Base-by-base conservation (phyloP, 805 yeast genomes). In the Maudiozyma pseudohumilis region DNA sequence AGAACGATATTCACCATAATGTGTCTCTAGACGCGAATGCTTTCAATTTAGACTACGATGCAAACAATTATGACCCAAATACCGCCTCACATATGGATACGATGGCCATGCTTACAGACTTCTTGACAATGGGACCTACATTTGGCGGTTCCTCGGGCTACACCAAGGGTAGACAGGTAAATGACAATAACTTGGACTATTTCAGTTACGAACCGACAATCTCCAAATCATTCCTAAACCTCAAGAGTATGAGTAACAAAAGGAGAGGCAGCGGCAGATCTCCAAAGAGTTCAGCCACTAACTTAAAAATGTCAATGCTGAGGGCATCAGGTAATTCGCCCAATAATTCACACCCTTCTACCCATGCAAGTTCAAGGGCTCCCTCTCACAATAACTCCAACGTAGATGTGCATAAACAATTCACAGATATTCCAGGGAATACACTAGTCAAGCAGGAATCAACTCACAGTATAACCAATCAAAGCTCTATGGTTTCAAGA, bases 81-180 rank as follows among this genome's bases (percentile, higher is more conserved):
- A 12, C 5, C 24, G 16, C 20, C 24, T 15, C 16, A 5, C 22
- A 19, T 10, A 12, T 16, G 13, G 37, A 34, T 28, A 16, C 30
- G 21, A 34, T 35, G 24, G 66, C 69, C 6, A 50, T 52, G 2
- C 43, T 66, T 40, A 56, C 60, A 24, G 69, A 65, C 42, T 63
- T 60, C 40, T 46, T 65, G 32, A 65, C 65, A 15, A 50, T 63
- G 50, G 65, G 69, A 22, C 54, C 63, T 17, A 60, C 64, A 11
- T 61, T 61, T 17, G 69, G 68, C 32, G 70, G 70, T 31, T 42
- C 46, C 8, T 67, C 68, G 10, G 70, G 69, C 1, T 66, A 59
- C 40, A 53, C 48, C 4, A 39, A 45, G 29, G 41, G 39, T 10
- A 44, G 42, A 27, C 17, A 45, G 23, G 20, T 31, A 3, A 45